Base-by-base conservation (phyloP, 192 early-diverging fungal genomes). In the Geranomyces michiganensis region DNA sequence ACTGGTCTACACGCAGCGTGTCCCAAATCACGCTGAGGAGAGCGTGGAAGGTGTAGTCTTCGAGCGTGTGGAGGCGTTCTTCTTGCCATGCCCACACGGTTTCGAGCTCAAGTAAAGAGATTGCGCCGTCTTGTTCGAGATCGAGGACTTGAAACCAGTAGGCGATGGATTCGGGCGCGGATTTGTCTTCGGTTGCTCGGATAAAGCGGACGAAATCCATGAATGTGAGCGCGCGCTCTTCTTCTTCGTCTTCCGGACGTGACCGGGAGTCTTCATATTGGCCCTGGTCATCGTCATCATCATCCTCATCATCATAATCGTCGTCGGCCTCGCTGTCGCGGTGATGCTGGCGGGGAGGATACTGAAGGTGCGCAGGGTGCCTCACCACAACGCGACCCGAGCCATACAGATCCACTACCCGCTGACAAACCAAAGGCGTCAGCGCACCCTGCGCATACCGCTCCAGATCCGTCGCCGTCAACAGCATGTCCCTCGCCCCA, bases 121-220 rank as follows among this genome's bases (percentile, higher is more conserved):
- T 78, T 5, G 88, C 62, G 24, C 96, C 96, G 74, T 97, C 94
- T 14, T 89, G 89, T 68, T 98, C 95, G 19, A 90, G 71, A 75
- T 98, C 96, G 75, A 98, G 81, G 61, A 92, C 93, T 51, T 92
- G 85, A 83, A 98, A 98, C 96, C 96, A 96, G 79, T 90, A 90
- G 65, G 87, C 92, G 68, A 90, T 78, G 33, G 81, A 79, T 10
- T 84, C 78, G 9, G 79, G 79, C 0, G 75, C 85, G 47, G 82
- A 79, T 78, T 94, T 94, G 75, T 95, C 92, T 41, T 92, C 90
- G 32, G 89, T 88, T 15, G 90, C 85, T 19, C 24, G 17, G 22
- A 60, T 60, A 17, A 60, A 60, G 10, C 58, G 24, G 26, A 60
- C 58, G 30, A 48, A 65, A 26, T 65, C 41, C 43, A 26, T 65